Percentiles rank a stretch among this genome's conserved stretches.
These are phyloP conservation scores for Rhododendron ferrugineum DNA, from an alignment of 148 eudicot genomes.

Conservation along the genomic window DNA sequence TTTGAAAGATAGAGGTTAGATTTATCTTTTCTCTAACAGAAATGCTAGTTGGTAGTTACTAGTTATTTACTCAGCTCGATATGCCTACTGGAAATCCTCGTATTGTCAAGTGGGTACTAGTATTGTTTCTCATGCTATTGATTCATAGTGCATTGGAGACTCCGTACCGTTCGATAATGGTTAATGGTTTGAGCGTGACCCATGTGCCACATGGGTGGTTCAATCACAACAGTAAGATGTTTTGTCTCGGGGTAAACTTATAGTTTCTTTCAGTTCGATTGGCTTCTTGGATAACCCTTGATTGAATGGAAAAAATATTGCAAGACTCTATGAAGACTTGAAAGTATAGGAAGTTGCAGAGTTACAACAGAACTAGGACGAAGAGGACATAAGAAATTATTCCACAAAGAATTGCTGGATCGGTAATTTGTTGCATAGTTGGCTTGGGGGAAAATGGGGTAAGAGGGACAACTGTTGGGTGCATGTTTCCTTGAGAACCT, in stretches of 20 bases:
- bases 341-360: background rate
- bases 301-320: background rate
- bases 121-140: background rate
- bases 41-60: background rate
- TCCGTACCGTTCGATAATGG: background rate
- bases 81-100: background rate
- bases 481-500: background rate
- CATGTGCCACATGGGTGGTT: background rate
- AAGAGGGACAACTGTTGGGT: background rate
- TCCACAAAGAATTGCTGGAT: background rate
- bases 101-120: background rate
- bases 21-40: background rate
- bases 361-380: background rate
- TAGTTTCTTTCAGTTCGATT: background rate
- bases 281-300: background rate
- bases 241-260: background rate
- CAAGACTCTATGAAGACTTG: background rate
- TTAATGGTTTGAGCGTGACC: background rate
- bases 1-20: background rate
- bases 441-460: background rate
- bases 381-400: background rate
- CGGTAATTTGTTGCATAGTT: background rate
- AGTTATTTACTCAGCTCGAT: background rate
- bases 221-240: background rate
- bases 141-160: background rate